These are phyloP conservation scores for Termitomyces titanicus DNA, from an alignment of 768 basidiomycete genomes.

Conservation along the genomic window DNA sequence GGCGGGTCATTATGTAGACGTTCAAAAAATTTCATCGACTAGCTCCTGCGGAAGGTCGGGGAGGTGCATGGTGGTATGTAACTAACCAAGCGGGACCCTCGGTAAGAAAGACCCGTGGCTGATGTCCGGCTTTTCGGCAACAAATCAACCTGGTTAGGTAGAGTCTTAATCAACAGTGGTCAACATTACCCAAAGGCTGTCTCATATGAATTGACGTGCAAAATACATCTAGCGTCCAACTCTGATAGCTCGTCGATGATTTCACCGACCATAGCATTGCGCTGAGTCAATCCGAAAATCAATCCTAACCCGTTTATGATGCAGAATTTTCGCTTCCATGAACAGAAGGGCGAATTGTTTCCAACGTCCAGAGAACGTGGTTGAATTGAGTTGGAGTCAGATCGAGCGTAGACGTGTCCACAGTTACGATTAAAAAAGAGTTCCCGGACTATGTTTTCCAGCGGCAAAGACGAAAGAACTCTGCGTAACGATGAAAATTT, in stretches of 20 bases:
- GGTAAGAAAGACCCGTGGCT: background rate
- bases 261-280: slow-evolving; percentile 7
- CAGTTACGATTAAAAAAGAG: slow-evolving; percentile 17
- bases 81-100: too few species aligned
- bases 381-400: slow-evolving; percentile 17
- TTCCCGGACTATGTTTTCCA: slow-evolving; percentile 14
- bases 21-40: slow-evolving; percentile 23
- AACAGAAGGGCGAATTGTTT: slow-evolving; percentile 21
- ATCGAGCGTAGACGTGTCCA: slow-evolving; percentile 24
- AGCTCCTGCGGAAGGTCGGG: slow-evolving; percentile 25
- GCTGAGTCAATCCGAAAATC: slow-evolving; percentile 13
- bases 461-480: slow-evolving; percentile 16
- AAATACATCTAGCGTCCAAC: slow-evolving; percentile 5
- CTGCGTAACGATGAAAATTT: slow-evolving; percentile 21
- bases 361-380: slow-evolving; percentile 18
- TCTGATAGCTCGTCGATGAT: background rate
- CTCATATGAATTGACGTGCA: slow-evolving; percentile 11
- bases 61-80: background rate
- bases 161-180: background rate
- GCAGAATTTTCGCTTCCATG: slow-evolving; percentile 15
- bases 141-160: slow-evolving; percentile 8
- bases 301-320: slow-evolving; percentile 14
- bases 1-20: slow-evolving; percentile 19
- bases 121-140: background rate
- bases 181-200: background rate